Evolutionary conservation across 2,329 filamentous ascomycete species (phyloP).

Genomic region (Falciphora oryzae): DNA sequence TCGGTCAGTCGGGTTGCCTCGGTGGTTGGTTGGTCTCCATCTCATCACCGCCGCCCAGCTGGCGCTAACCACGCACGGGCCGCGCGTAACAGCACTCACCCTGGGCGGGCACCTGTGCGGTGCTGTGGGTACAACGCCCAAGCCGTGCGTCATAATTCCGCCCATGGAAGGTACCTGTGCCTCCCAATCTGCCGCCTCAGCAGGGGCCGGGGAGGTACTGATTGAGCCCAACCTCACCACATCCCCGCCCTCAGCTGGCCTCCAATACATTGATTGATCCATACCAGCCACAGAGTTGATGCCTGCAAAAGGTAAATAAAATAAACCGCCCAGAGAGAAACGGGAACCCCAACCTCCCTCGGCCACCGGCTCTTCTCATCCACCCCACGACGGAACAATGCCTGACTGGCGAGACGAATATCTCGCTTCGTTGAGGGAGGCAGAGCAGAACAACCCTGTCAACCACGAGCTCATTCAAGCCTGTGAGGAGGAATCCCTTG

Average conservation of each 20-base stretch:
- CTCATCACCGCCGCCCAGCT: background rate
- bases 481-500: constrained; percentile 44
- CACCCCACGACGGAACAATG: constrained; percentile 29
- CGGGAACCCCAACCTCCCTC: no score
- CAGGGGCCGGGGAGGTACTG: background rate
- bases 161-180: no score
- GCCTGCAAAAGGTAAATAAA: no score
- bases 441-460: constrained; percentile 58
- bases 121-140: no score
- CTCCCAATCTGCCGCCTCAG: background rate
- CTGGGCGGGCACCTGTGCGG: background rate
- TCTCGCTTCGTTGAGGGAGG: constrained; percentile 65
- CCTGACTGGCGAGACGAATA: constrained; percentile 80
- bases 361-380: constrained; percentile 9
- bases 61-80: background rate
- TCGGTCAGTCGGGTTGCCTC: background rate
- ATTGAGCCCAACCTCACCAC: background rate
- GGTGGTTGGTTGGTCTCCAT: background rate
- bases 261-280: background rate
- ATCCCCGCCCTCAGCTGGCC: background rate
- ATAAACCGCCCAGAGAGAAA: background rate
- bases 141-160: background rate
- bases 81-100: background rate
- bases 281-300: background rate
- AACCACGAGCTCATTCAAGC: constrained; percentile 67